Evolutionary conservation across 2,329 filamentous ascomycete species (phyloP).

Genomic region (Alternaria sp.): DNA sequence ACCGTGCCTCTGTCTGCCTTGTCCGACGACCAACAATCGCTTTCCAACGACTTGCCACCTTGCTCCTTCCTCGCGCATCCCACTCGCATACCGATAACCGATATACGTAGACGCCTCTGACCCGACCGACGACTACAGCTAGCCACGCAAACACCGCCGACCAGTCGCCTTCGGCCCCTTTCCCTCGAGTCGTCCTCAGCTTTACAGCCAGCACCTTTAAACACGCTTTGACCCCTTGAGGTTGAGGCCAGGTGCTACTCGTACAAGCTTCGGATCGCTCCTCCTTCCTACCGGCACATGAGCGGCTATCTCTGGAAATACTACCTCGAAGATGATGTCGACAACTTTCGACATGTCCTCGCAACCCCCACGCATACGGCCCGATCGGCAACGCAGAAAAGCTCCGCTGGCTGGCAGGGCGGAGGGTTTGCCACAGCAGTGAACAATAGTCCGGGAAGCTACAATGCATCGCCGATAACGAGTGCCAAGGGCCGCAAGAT

Average conservation of each 20-base stretch:
- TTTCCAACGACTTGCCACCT: conserved; percentile 25
- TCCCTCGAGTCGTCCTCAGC: conserved; percentile 55
- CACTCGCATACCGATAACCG: background rate
- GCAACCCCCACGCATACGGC: conserved; percentile 70
- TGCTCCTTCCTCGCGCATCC: conserved; percentile 14
- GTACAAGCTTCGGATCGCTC: conserved; percentile 62
- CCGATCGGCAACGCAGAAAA: conserved; percentile 64
- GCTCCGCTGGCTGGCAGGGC: conserved; percentile 48
- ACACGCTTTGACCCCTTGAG: conserved; percentile 85
- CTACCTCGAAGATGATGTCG: conserved; percentile 98
- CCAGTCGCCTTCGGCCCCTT: conserved; percentile 34
- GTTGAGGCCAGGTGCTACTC: conserved; percentile 85
- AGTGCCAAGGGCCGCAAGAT: conserved; percentile 48
- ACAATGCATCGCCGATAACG: conserved; percentile 57
- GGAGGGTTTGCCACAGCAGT: conserved; percentile 43
- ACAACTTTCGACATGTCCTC: conserved; percentile 89
- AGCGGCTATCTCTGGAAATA: conserved; percentile 96
- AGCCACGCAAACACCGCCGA: conserved; percentile 33
- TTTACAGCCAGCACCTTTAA: conserved; percentile 76
- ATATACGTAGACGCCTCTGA: background rate
- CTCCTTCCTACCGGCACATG: conserved; percentile 68
- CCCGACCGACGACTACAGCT: conserved; percentile 13
- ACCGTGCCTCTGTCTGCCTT: background rate
- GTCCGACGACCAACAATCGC: conserved; percentile 8
- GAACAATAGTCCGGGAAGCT: conserved; percentile 58